Base-by-base conservation (phyloP, 2,329 filamentous ascomycete species). In the Didymella keratinophila region DNA sequence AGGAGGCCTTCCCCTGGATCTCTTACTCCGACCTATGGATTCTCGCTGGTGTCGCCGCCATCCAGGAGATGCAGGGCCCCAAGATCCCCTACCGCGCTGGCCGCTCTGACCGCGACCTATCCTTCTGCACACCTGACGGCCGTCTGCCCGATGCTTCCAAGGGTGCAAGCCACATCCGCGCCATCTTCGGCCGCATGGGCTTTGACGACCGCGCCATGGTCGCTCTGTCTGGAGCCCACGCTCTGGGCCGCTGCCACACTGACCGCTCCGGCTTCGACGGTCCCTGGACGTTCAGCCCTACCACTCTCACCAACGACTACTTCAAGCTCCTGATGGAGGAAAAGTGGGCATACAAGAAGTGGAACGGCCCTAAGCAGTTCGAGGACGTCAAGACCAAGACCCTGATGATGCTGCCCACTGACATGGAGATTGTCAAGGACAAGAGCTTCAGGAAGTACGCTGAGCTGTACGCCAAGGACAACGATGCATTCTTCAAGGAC, bases 181-280 rank as follows among this genome's bases (percentile, higher is more conserved):
- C 87, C 81, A 94, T 98, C 83, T 99, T 98, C 81, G 87, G 88
- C 79, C 92, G 94, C 76, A 98, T 98, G 94, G 94, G 94, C 68
- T 98, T 97, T 85, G 90, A 95, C 79, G 94, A 99, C 81, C 91
- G 91, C 73, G 93, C 97, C 80, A 98, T 98, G 75, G 94, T 97
- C 44, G 95, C 94, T 28, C 86, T 98, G 52, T 84, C 85, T 89
- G 97, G 85, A 82, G 88, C 51, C 86, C 95, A 82, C 91, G 94
- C 78, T 89, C 88, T 74, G 36, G 93, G 93, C 63, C 91, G 93
- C 67, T 96, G 91, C 83, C 95, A 98, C 84, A 84, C 88, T 9
- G 90, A 95, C 80, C 92, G 94, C 76, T 92, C 88, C 64, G 94
- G 94, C 63, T 98, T 87, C 79, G 86, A 90, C 1, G 95, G 95